A percentile compares a stretch with the other conserved stretches of the same genome.
Evolutionary conservation across 2,329 filamentous ascomycete species (phyloP).

Genomic region (Ustilaginoidea virens): DNA sequence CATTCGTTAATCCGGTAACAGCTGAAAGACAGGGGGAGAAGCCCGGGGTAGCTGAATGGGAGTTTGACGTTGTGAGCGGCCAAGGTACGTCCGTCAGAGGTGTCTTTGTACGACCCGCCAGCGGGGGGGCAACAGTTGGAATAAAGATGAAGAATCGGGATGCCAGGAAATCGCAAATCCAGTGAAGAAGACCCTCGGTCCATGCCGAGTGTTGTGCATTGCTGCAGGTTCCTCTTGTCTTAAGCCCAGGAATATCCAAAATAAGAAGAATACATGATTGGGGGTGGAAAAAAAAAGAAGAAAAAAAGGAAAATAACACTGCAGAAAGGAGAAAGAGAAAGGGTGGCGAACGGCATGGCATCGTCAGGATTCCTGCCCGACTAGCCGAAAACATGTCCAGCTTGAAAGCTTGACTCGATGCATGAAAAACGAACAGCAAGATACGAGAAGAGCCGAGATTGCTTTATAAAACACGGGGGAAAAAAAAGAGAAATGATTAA

Average conservation of each 20-base stretch:
- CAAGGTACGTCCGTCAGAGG: too few species aligned
- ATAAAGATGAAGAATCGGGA: constrained; percentile 7
- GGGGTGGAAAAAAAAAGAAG: too few species aligned
- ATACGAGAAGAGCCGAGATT: too few species aligned
- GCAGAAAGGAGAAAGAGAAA: constrained; percentile 11
- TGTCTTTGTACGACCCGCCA: too few species aligned
- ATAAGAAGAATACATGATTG: too few species aligned
- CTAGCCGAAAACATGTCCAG: not conserved
- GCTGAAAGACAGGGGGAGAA: too few species aligned
- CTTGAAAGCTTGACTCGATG: too few species aligned
- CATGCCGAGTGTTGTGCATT: constrained; percentile 40
- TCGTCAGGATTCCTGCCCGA: constrained; percentile 13
- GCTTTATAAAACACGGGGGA: constrained; percentile 11
- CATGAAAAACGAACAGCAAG: too few species aligned
- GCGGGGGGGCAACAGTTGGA: too few species aligned
- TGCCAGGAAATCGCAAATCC: constrained; percentile 10
- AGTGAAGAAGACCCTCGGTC: constrained; percentile 26
- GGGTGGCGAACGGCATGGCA: constrained; percentile 28
- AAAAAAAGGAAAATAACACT: constrained; percentile 15
- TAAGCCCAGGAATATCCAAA: constrained; percentile 14
- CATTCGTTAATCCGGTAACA: too few species aligned
- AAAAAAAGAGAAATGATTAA: constrained; percentile 8
- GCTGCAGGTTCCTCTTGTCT: constrained; percentile 46
- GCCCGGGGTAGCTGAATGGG: too few species aligned
- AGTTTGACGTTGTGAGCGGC: too few species aligned